phyloP scores from a whole-genome alignment of 2,329 filamentous ascomycete species.

The Talaromyces sp. region DNA sequence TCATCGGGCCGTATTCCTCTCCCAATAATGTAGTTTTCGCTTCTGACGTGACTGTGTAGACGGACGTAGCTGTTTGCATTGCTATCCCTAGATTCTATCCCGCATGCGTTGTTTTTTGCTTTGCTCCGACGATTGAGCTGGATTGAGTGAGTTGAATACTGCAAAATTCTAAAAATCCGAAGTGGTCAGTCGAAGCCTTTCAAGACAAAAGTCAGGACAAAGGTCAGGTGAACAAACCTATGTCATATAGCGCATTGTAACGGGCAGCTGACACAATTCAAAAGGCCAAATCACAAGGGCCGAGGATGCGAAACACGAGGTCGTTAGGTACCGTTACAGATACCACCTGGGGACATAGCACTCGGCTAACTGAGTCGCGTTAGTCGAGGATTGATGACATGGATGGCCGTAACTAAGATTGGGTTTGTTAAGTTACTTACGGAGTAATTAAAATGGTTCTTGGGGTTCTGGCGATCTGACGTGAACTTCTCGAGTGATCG shows the following conservation, averaged over 20 bases:
- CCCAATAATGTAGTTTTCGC: constrained; percentile 11
- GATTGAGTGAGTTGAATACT: background rate
- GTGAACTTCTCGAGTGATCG: background rate
- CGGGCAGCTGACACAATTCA: constrained; percentile 2
- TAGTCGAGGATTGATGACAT: background rate
- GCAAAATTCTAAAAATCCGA: background rate
- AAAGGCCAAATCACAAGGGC: constrained; percentile 6
- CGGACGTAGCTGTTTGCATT: constrained; percentile 10
- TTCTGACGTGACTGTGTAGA: constrained; percentile 5
- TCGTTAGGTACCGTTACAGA: constrained; percentile 5
- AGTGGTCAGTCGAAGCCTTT: background rate
- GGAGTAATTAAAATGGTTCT: background rate
- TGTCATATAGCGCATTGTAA: background rate
- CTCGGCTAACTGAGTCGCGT: background rate
- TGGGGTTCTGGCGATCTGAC: background rate
- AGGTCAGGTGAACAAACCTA: constrained; percentile 1
- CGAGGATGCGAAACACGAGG: constrained; percentile 10
- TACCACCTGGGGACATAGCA: background rate
- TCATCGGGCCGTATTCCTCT: constrained; percentile 12
- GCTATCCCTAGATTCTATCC: background rate
- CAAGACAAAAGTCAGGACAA: background rate
- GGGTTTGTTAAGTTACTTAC: no score
- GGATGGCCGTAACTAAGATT: background rate
- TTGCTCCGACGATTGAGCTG: background rate
- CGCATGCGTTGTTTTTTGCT: background rate